Base-by-base conservation (phyloP, 805 yeast genomes). In the Spathaspora gorwiae region DNA sequence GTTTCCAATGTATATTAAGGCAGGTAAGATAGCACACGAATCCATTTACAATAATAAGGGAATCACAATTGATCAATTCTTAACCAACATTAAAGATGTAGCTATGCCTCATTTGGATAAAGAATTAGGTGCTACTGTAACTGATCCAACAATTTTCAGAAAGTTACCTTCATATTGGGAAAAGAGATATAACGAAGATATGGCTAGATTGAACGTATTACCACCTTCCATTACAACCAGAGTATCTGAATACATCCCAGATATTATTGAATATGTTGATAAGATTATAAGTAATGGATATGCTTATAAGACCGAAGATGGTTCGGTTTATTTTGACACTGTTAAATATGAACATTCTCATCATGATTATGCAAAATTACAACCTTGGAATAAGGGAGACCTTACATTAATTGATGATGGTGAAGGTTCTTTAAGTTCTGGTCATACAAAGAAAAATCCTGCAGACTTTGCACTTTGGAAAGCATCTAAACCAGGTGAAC, bases 401-500 rank as follows among this genome's bases (percentile, higher is more conserved):
- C 66, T 81, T 62, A 90, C 82, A 39, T 78, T 94, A 47, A 86
- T 94, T 45, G 84, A 84, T 44, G 99, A 94, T 55, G 99, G 97
- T 47, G 99, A 94, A 66, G 99, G 99, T 29, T 83, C 95, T 8
- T 72, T 92, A 43, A 68, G 83, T 11, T 46, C 60, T 65, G 45
- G 71, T 56, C 66, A 75, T 10, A 81, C 84, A 24, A 92, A 94
- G 67, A 78, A 74, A 54, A 83, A 81, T 45, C 65, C 85, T 2
- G 85, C 87, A 19, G 99, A 94, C 65, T 94, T 94, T 67, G 99
- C 99, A 1, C 75, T 94, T 32, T 94, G 99, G 99, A 94, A 94
- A 63, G 81, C 90, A 0, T 86, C 96, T 7, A 94, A 94, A 62
- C 92, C 96, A 7, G 99, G 99, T 56, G 99, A 94, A 69, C 99